Evolutionary conservation across 345 rosid species (phyloP), one percentile per base, ranked within the genome.

Genomic region (Litchi chinensis): DNA sequence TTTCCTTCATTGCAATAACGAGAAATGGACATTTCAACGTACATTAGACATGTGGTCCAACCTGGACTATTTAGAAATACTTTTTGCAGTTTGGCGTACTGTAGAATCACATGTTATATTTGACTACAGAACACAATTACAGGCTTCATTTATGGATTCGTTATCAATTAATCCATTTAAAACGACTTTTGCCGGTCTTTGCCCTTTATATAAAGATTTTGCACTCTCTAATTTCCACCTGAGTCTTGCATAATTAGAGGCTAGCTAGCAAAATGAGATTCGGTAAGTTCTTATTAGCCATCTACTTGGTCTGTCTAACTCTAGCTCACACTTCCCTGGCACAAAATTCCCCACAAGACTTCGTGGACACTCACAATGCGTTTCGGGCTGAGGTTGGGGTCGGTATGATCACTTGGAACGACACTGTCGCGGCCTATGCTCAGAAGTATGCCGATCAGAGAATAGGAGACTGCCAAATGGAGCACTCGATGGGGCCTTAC

Each of bases 401-500:
- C 12, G 80, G 43, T 0, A 76, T 76, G 0, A 9, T 87, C 0
- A 6, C 65, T 0, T 87, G 86, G 87, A 68, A 84, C 54, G 15
- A 21, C 10, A 74, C 46, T 3, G 24, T 83, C 5, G 85, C 74
- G 0, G 73, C 65, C 28, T 86, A 82, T 4, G 80, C 87, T 3
- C 71, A 65, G 6, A 16, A 67, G 5, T 82, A 84, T 10, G 77
- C 65, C 26, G 43, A 76, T 4, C 16, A 71, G 46, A 66, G 77
- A 12, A 56, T 22, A 0, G 48, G n/a, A 0, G 71, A 64, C 48
- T 84, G 82, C 28, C 3, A 41, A 22, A 43, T 87, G 16, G 44
- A 57, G 74, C 87, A 84, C 63, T 87, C 89, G 0, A 19, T 37
- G 1, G 83, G 87, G 5, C 85, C 82, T 3, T 87, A 82, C 0